These are phyloP conservation scores for Auxenochlorella pyrenoidosa DNA, from an alignment of 139 green algal species.

Conservation along the genomic window DNA sequence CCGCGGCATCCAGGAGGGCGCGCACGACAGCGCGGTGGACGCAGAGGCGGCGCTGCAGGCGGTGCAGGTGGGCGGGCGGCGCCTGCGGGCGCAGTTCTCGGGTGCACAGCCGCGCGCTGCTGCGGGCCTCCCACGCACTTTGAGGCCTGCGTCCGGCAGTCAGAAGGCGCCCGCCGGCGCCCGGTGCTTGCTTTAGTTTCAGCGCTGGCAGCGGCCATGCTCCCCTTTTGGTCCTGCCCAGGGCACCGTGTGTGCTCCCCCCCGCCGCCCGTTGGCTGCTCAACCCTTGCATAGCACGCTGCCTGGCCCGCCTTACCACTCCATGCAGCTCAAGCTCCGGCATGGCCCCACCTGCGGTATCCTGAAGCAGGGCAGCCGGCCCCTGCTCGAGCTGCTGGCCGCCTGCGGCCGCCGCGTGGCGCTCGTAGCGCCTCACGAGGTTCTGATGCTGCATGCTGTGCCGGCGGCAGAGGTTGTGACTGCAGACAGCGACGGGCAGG, in stretches of 20 bases:
- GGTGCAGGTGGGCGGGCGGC: neutral
- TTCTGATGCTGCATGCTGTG: slow-evolving; percentile 47
- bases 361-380: neutral
- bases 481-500: neutral
- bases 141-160: too few relatives aligned
- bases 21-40: slow-evolving; percentile 65
- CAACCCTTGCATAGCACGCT: neutral
- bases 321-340: slow-evolving; percentile 59
- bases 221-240: too few relatives aligned
- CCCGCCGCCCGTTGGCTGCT: neutral
- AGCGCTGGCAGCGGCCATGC: too few relatives aligned
- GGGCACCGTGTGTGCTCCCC: too few relatives aligned
- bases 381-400: slow-evolving; percentile 68
- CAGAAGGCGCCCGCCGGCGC: too few relatives aligned
- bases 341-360: slow-evolving; percentile 9
- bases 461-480: neutral
- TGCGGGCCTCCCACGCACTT: too few relatives aligned
- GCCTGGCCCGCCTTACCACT: neutral
- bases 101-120: too few relatives aligned
- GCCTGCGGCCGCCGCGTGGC: slow-evolving; percentile 9
- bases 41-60: slow-evolving; percentile 62
- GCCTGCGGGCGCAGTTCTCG: too few relatives aligned
- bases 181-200: too few relatives aligned
- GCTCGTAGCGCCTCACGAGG: slow-evolving; percentile 67
- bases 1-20: slow-evolving; percentile 58